Percentiles rank a stretch among this genome's conserved stretches.
phyloP scores from a whole-genome alignment of 306 rosid species.

The Rosa rugosa region DNA sequence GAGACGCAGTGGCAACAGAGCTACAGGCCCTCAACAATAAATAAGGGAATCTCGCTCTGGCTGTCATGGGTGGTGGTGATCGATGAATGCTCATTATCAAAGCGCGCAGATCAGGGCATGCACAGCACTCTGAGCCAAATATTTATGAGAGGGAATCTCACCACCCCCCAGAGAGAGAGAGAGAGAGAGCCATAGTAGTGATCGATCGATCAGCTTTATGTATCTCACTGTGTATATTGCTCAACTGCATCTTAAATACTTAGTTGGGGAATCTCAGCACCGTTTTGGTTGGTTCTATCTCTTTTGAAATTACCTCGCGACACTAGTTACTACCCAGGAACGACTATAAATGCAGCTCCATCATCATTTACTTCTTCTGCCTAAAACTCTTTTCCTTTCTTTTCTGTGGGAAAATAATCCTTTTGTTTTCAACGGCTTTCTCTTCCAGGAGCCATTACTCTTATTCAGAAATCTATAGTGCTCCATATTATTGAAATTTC shows the following conservation, averaged over 20 bases:
- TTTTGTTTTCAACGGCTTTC: no score
- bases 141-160: constrained; percentile 12
- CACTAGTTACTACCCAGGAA: background rate
- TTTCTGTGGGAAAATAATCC: no score
- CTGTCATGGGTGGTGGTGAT: constrained; percentile 1
- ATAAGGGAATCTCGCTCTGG: constrained; percentile 10
- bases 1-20: constrained; percentile 1
- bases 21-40: background rate
- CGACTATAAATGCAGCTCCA: background rate
- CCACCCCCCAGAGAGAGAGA: background rate
- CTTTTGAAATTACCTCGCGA: background rate
- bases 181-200: background rate
- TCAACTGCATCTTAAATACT: background rate
- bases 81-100: background rate
- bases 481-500: background rate
- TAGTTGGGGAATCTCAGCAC: background rate
- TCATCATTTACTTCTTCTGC: background rate
- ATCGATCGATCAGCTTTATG: background rate
- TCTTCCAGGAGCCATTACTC: no score
- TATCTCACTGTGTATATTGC: background rate
- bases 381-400: background rate
- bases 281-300: background rate
- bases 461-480: background rate
- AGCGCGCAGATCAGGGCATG: background rate
- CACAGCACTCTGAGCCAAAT: background rate